Evolutionary conservation across 371 early-diverging fungal species (phyloP), one percentile per base, ranked within the genome.

Genomic region (Modicella reniformis): DNA sequence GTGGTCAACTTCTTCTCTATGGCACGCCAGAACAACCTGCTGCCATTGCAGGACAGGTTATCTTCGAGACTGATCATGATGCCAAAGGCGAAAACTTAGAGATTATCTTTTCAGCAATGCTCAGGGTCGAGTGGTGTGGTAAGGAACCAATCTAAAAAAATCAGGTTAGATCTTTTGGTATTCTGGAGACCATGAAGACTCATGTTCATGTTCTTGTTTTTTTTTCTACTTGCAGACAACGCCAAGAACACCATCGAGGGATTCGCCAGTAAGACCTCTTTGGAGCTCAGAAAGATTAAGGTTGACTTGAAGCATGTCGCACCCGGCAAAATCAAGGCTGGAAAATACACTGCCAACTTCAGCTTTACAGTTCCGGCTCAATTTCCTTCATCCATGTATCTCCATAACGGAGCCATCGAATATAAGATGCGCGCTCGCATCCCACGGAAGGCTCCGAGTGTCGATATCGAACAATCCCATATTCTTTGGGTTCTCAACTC

Each of bases 401-500:
- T 48, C n/a, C n/a, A 48, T 19, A 48, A 48, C 7, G 48, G 12
- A 5, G 12, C 21, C n/a, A 21, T 48, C 5, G 48, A 6, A 5
- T 48, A 48, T 21, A 48, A 48, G 48, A 48, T 48, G 6, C 48
- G n/a, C n/a, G 48, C 48, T 48, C 48, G 48, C 21, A n/a, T 48
- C 5, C 48, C 48, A 19, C 48, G n/a, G n/a, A 48, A 48, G n/a
- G 5, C 12, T 19, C 48, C 48, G 7, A 48, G 48, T 21, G 5
- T 5, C n/a, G 48, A 48, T n/a, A 48, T 48, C 21, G 13, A 19
- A 5, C 48, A 48, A 21, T 13, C 12, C 6, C 48, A n/a, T 6
- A 48, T 48, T 48, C 6, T 48, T n/a, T 48, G 48, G 48, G n/a
- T 48, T 48, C n/a, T 48, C 12, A 48, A 48, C 48, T 48, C 48